phyloP scores from a whole-genome alignment of 169 alveolate species.

The Plasmodium sp. region DNA sequence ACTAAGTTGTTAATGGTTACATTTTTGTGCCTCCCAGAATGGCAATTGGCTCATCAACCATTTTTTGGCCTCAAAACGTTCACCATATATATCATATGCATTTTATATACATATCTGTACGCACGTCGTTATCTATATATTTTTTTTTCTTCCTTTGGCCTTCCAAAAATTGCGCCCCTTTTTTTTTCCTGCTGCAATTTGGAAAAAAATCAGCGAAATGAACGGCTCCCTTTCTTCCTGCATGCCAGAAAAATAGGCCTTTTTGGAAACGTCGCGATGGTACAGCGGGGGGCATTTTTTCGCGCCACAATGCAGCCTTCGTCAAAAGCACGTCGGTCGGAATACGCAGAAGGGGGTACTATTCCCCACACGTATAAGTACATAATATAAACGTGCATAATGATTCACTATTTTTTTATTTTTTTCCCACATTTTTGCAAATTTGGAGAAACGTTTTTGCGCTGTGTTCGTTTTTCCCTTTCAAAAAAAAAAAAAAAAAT shows the following conservation, averaged over 20 bases:
- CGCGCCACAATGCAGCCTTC: neutral
- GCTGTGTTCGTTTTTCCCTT: neutral
- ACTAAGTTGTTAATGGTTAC: neutral
- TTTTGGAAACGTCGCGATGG: neutral
- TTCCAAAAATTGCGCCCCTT: neutral
- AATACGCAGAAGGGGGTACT: neutral
- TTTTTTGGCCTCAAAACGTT: neutral
- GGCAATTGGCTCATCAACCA: neutral
- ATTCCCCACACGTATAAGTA: neutral
- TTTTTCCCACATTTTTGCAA: neutral
- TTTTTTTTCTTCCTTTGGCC: neutral
- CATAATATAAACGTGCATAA: neutral
- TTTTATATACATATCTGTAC: neutral
- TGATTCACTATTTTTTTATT: neutral
- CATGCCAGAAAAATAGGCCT: neutral
- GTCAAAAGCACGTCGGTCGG: neutral
- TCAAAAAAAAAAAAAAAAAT: neutral
- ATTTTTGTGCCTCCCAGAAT: neutral
- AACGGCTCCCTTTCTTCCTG: neutral
- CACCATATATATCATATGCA: neutral
- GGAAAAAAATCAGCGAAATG: neutral
- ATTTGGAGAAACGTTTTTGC: neutral
- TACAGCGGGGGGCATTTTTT: neutral
- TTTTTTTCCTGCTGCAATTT: neutral
- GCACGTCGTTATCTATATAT: neutral